Conservation (phyloP, 176 grass and related monocot species). For the Bothriochloa decipiens region DNA sequence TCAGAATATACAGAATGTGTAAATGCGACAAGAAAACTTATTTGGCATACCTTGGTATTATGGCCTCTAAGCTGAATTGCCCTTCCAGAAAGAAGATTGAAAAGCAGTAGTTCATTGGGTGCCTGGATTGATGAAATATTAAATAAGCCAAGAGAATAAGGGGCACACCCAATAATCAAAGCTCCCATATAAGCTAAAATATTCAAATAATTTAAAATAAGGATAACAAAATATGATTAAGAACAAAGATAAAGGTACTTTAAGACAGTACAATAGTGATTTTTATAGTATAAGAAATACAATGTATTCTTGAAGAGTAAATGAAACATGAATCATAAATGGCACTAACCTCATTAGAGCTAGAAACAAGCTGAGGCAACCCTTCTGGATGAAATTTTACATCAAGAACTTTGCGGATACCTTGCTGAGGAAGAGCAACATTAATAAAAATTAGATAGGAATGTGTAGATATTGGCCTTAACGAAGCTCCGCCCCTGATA, state of each 20-base stretch:
- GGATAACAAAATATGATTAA: conserved; percentile 27
- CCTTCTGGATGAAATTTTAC: conserved; percentile 98
- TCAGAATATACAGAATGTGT: conserved; percentile 23
- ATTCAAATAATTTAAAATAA: conserved; percentile 24
- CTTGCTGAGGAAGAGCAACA: conserved; percentile 71
- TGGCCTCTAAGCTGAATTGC: conserved; percentile 95
- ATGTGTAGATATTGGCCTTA: conserved; percentile 3
- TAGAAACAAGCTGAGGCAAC: conserved; percentile 89
- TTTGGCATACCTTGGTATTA: conserved; percentile 72
- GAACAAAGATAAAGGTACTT: conserved; percentile 20
- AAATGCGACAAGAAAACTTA: conserved; percentile 31
- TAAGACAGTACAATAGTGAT: conserved; percentile 10
- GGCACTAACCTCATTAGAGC: conserved; percentile 85
- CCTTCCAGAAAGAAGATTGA: conserved; percentile 97
- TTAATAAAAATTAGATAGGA: conserved; percentile 13
- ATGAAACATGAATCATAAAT: conserved; percentile 16
- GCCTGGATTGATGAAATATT: conserved; percentile 55
- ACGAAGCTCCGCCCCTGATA: background rate
- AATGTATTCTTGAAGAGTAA: conserved; percentile 25
- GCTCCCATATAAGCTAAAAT: background rate
- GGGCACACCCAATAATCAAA: background rate
- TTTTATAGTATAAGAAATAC: background rate
- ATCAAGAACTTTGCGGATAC: conserved; percentile 88
- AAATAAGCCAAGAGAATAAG: background rate
- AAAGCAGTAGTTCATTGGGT: conserved; percentile 95